Evolutionary conservation across 1,284 basidiomycete species (phyloP).

Genomic region (Macrocystidia cucumis): DNA sequence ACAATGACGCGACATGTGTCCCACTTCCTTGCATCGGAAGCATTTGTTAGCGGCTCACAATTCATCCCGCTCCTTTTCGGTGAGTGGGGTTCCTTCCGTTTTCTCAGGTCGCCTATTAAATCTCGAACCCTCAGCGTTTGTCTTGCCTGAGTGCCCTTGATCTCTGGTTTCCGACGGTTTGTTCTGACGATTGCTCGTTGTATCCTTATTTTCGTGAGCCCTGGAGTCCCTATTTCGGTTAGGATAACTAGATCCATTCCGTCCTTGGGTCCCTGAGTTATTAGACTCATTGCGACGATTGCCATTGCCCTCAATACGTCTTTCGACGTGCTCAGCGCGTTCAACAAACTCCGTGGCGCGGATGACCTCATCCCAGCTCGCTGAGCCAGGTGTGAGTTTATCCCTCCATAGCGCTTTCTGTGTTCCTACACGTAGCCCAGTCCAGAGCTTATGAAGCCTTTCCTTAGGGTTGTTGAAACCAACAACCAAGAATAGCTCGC

Average conservation of each 20-base stretch:
- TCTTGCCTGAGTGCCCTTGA: too few species aligned
- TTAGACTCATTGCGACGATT: too few species aligned
- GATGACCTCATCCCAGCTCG: conserved; percentile 15
- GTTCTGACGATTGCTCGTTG: too few species aligned
- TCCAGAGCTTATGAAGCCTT: conserved; percentile 25
- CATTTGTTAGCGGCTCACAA: conserved; percentile 11
- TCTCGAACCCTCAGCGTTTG: too few species aligned
- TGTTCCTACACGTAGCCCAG: conserved; percentile 17
- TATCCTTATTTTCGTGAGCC: too few species aligned
- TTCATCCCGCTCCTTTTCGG: conserved; percentile 11
- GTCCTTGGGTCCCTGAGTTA: too few species aligned
- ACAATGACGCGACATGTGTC: conserved; percentile 14
- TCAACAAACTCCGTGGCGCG: conserved; percentile 18
- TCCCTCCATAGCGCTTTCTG: conserved; percentile 20
- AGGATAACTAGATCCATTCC: too few species aligned
- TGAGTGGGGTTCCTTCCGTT: conserved; percentile 3
- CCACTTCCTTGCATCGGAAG: conserved; percentile 12
- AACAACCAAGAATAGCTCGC: conserved; percentile 20
- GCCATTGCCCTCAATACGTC: too few species aligned
- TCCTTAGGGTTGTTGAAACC: conserved; percentile 19
- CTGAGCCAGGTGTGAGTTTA: conserved; percentile 19
- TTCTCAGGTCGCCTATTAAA: conserved; percentile 1
- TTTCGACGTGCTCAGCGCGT: conserved; percentile 12
- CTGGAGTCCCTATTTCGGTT: too few species aligned
- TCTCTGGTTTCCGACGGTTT: too few species aligned